Conservation (phyloP, 805 yeast species). For the Pichia thaimueangensis region DNA sequence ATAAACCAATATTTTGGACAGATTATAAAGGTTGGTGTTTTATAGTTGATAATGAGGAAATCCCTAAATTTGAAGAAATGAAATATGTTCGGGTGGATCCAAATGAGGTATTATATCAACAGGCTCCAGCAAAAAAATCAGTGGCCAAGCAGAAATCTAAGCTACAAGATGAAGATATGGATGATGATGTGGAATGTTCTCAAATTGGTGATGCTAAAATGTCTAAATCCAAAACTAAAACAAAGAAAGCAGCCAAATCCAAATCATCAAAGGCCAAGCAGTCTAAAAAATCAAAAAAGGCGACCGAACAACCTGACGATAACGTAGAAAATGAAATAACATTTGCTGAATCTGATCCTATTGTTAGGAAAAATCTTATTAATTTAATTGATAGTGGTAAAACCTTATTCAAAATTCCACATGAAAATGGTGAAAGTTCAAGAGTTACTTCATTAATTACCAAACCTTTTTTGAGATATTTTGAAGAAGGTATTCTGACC, state of each 20-base stretch:
- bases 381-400: slow-evolving; percentile 7
- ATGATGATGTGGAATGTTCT: background rate
- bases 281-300: background rate
- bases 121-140: slow-evolving; percentile 2
- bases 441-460: slow-evolving; percentile 75
- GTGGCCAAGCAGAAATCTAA: too few relatives aligned
- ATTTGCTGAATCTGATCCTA: slow-evolving; percentile 11
- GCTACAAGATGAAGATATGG: background rate
- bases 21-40: slow-evolving; percentile 86
- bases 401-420: slow-evolving; percentile 67
- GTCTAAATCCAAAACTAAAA: background rate
- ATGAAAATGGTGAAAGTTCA: slow-evolving; percentile 71
- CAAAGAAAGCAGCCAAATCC: background rate
- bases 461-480: slow-evolving; percentile 62
- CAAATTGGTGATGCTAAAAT: background rate
- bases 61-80: slow-evolving; percentile 30
- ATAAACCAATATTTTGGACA: slow-evolving; percentile 75
- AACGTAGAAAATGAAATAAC: background rate
- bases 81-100: slow-evolving; percentile 30
- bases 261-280: background rate
- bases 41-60: slow-evolving; percentile 42
- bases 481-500: slow-evolving; percentile 65
- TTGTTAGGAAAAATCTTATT: slow-evolving; percentile 14
- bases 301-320: background rate
- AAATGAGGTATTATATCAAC: slow-evolving; percentile 13